Evolutionary conservation across 2,329 filamentous ascomycete species (phyloP), one percentile per base, ranked within the genome.

Genomic region (Exserohilum turcica): DNA sequence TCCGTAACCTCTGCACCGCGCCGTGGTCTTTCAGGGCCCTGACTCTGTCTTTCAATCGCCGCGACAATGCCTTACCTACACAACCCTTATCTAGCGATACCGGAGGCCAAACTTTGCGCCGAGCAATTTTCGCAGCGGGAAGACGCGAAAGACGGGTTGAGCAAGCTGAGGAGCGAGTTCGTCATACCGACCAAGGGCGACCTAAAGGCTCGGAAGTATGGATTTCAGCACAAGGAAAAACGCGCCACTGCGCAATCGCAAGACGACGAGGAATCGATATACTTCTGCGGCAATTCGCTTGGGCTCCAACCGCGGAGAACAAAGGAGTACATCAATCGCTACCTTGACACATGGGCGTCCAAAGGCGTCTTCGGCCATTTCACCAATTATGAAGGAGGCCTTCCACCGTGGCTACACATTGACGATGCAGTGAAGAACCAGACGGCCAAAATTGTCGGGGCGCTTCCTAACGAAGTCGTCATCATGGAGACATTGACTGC

Each of bases 251-350:
- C 60, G 16, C 65, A 66, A 12, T 63, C 79, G n/a, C 46, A 65
- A 24, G 55, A 62, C 19, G 37, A 52, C 31, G 76, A 79, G 24
- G 76, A 78, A 42, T 83, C 82, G 54, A 87, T 91, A 54, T 97
- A 96, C 74, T 86, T 97, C 59, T 93, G 91, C 61, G 92, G 92
- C 51, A 96, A 96, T 77, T 96, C 91, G 0, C 82, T 96, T 1
- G 92, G 92, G 32, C 83, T 93, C 3, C 92, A 96, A 72, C 91
- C 92, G 38, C 85, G 83, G 57, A 82, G 83, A 12, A 86, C 87
- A 0, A 79, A 83, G 15, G 77, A 81, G 13, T 86, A 90, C 57
- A 77, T 96, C 57, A 79, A 86, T 39, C 82, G 85, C 5, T 91
- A 95, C 62, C 82, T 96, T 1, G 84, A 88, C 57, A 91, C 90